Conservation (phyloP, 345 rosid genomes). For the Erucastrum elatum region DNA sequence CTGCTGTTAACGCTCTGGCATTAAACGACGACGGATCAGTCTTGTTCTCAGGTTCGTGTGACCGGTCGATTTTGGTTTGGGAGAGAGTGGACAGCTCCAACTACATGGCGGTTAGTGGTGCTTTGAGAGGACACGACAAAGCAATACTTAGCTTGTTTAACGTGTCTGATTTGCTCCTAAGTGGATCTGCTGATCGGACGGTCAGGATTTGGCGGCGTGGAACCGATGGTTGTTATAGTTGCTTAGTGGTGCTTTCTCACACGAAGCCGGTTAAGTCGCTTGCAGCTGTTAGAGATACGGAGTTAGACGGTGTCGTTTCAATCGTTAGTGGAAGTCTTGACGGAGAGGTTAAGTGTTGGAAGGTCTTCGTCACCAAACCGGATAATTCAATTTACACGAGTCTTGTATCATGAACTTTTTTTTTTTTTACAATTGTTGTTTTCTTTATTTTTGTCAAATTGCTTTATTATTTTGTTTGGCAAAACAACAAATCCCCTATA, state of each 20-base stretch:
- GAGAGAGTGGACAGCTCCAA: constrained; percentile 74
- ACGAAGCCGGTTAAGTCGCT: constrained; percentile 72
- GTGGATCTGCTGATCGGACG: constrained; percentile 90
- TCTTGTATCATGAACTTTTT: constrained; percentile 9
- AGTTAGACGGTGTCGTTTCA: constrained; percentile 46
- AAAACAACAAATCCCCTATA: not conserved
- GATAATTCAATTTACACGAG: constrained; percentile 31
- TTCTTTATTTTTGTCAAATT: not conserved
- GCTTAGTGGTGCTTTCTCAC: constrained; percentile 68
- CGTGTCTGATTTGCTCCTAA: constrained; percentile 57
- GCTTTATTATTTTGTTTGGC: not conserved
- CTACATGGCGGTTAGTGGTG: constrained; percentile 75
- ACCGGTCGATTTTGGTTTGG: constrained; percentile 93
- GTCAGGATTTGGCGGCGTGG: constrained; percentile 81
- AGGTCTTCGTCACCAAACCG: constrained; percentile 47
- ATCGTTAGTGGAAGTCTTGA: constrained; percentile 75
- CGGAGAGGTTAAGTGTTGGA: constrained; percentile 76
- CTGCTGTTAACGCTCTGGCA: constrained; percentile 85
- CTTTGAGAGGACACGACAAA: constrained; percentile 82
- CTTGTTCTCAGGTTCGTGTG: constrained; percentile 88
- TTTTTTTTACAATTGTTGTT: not conserved
- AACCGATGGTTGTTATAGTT: constrained; percentile 51
- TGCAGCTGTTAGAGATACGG: constrained; percentile 50
- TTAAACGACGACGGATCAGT: constrained; percentile 70
- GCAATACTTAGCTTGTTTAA: constrained; percentile 62